Percentiles rank a stretch among this genome's conserved stretches.
phyloP scores from a whole-genome alignment of 805 yeast species.

The Metschnikowia koreensis region DNA sequence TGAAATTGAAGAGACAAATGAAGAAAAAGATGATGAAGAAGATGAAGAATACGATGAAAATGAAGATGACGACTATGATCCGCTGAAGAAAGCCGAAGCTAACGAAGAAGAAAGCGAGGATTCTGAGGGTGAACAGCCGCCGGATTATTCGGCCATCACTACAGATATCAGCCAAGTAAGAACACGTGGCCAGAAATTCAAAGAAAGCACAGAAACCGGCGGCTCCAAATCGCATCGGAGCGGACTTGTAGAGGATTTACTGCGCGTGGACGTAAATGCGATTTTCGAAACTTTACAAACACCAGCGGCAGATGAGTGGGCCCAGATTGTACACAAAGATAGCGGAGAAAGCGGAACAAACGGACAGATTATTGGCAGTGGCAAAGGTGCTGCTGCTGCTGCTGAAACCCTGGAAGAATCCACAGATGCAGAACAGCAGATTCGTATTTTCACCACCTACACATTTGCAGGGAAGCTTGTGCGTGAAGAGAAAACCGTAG shows the following conservation, averaged over 20 bases:
- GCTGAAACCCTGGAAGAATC: background rate
- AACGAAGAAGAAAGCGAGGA: conserved; percentile 16
- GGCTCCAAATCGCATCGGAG: background rate
- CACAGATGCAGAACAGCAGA: conserved; percentile 26
- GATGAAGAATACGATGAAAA: conserved; percentile 52
- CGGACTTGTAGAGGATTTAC: conserved; percentile 18
- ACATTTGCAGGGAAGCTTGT: conserved; percentile 86
- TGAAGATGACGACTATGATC: conserved; percentile 58
- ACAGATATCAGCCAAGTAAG: conserved; percentile 56
- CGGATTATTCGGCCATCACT: conserved; percentile 51
- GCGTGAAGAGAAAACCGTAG: conserved; percentile 77
- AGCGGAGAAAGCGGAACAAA: background rate
- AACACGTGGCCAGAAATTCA: conserved; percentile 61
- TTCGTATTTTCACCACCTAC: conserved; percentile 73
- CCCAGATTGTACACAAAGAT: conserved; percentile 8
- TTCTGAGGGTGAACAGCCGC: conserved; percentile 22
- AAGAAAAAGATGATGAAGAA: conserved; percentile 10
- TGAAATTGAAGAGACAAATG: background rate
- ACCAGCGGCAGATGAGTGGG: conserved; percentile 16
- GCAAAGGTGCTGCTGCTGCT: background rate
- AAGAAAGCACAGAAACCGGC: conserved; percentile 29
- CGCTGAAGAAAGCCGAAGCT: conserved; percentile 28
- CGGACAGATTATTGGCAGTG: background rate
- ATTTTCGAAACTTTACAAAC: conserved; percentile 25
- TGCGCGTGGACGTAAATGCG: conserved; percentile 31